Conservation (phyloP, 78 protist genomes). For the Tieghemostelium lacteum region DNA sequence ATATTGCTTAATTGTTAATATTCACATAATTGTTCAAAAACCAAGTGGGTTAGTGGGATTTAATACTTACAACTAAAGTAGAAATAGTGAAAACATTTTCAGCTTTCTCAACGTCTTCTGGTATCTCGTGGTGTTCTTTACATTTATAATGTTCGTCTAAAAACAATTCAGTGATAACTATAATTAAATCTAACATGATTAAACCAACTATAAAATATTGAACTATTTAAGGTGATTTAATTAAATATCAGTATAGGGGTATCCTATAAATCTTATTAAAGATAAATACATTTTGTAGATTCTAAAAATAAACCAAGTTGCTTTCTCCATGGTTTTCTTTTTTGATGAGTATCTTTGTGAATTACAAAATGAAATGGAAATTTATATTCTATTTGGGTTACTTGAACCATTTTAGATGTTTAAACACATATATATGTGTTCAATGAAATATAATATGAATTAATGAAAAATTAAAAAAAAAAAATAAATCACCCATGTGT, state of each 20-base stretch:
- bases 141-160: slow-evolving; percentile 35
- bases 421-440: too few species aligned
- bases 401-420: too few species aligned
- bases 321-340: slow-evolving; percentile 9
- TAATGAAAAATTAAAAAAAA: too few species aligned
- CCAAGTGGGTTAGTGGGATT: too few species aligned
- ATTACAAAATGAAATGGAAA: not conserved
- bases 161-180: not conserved
- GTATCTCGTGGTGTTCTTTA: slow-evolving; percentile 19
- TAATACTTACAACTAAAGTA: not conserved
- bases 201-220: slow-evolving; percentile 13
- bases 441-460: too few species aligned
- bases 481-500: too few species aligned
- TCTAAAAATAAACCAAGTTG: slow-evolving; percentile 2
- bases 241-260: too few species aligned
- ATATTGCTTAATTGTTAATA: not conserved
- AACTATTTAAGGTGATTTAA: too few species aligned
- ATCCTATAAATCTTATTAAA: too few species aligned
- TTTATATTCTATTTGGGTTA: too few species aligned
- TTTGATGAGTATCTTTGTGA: not conserved
- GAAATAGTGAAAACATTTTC: not conserved
- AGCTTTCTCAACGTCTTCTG: slow-evolving; percentile 15
- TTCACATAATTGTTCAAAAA: not conserved
- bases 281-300: too few species aligned
- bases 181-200: slow-evolving; percentile 1